Evolutionary conservation across 176 grass and related monocot species (phyloP), one percentile per base, ranked within the genome.

Genomic region (Oryza brachyantha): DNA sequence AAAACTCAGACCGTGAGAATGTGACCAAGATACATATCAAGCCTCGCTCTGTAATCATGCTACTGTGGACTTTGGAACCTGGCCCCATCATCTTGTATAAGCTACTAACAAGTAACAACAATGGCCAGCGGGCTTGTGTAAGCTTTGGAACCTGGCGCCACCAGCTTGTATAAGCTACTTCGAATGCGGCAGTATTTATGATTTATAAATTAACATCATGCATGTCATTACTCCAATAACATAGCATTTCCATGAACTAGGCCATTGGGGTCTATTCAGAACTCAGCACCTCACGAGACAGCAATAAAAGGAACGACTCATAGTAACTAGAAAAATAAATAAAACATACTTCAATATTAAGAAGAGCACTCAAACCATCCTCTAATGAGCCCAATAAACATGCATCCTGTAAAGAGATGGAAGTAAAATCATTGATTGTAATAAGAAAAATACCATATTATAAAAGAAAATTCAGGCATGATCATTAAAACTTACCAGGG

Each of bases 281-380:
- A 43, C 48, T 43, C 14, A 73, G 39, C n/a, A 57, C 17, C 42
- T 84, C 27, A 16, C 8, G 37, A 84, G 16, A 55, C n/a, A 66
- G 41, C 73, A 85, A 41, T 66, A 29, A 46, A 74, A 29, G 70
- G 35, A 60, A 50, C 27, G 55, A 39, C 36, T 61, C 19, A 16
- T 55, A 17, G 70, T 26, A 16, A 31, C 12, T 85, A 57, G 7
- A 79, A 64, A 19, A 55, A 9, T 10, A 22, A 52, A 65, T 19
- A 16, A 41, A n/a, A 11, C 74, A 60, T 83, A 94, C 86, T 86
- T 91, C 89, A 87, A 91, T 84, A 78, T 94, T 94, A 31, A 94
- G 57, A 40, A 94, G 73, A 63, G 89, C 84, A 77, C 86, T 91
- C 61, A 94, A 77, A 34, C 89, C 92, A 80, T 91, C 92, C 79